These are phyloP conservation scores for Mycothermus thermophilus DNA, from an alignment of 495 filamentous ascomycete species.

Conservation along the genomic window DNA sequence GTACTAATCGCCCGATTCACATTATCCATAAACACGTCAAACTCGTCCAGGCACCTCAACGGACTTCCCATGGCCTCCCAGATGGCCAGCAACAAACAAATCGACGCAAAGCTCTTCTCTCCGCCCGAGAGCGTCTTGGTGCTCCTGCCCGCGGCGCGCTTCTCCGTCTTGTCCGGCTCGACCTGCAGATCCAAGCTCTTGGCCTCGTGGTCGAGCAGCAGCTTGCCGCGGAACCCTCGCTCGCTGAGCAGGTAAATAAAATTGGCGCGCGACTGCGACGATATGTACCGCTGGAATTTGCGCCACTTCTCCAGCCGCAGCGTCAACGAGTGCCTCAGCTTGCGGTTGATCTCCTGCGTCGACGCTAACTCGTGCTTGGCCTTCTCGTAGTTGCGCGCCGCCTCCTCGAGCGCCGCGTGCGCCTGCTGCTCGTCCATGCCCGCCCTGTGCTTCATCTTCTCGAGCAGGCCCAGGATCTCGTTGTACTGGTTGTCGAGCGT, in stretches of 20 bases:
- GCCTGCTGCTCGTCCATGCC: constrained; percentile 60
- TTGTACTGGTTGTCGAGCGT: constrained; percentile 53
- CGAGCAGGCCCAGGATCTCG: constrained; percentile 42
- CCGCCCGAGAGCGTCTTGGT: constrained; percentile 89
- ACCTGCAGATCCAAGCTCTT: constrained; percentile 68
- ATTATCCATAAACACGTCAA: constrained; percentile 98
- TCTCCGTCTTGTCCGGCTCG: constrained; percentile 63
- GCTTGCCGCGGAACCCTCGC: constrained; percentile 69
- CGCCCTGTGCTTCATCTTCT: constrained; percentile 12
- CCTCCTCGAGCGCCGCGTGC: constrained; percentile 24
- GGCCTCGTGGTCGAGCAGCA: constrained; percentile 59
- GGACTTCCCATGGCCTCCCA: constrained; percentile 99
- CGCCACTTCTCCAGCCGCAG: constrained; percentile 64
- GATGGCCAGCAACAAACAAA: constrained; percentile 78
- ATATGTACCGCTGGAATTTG: constrained; percentile 70
- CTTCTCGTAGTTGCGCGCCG: constrained; percentile 24
- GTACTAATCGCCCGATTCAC: constrained; percentile 90
- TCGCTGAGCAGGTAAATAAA: constrained; percentile 83
- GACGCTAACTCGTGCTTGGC: constrained; percentile 25
- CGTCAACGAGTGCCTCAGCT: constrained; percentile 50
- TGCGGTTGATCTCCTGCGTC: constrained; percentile 38
- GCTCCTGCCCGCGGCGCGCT: constrained; percentile 51
- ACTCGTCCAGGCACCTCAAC: constrained; percentile 91
- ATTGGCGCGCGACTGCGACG: constrained; percentile 64
- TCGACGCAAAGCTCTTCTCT: constrained; percentile 94